A percentile compares a stretch with the other conserved stretches of the same genome.
Evolutionary conservation across 192 early-diverging fungal genomes (phyloP).

Genomic region (Coemansia sp.): DNA sequence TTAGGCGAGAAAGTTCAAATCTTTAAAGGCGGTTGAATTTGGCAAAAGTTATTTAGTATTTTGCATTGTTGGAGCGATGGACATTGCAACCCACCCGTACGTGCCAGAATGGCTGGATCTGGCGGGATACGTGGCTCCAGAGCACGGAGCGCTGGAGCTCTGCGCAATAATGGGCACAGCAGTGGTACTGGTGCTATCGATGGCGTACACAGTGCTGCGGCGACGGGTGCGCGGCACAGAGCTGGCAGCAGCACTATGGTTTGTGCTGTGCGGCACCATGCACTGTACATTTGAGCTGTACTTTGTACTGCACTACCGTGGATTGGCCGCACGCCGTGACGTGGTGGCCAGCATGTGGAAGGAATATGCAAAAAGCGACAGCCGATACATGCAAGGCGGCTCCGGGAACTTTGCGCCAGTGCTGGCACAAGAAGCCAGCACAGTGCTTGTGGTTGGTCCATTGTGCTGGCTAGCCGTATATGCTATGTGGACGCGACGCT

Average conservation of each 20-base stretch:
- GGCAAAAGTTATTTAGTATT: neutral
- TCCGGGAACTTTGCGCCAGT: conserved; percentile 45
- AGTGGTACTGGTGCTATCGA: conserved; percentile 4
- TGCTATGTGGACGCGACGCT: conserved; percentile 21
- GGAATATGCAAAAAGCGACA: conserved; percentile 72
- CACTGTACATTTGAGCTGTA: conserved; percentile 68
- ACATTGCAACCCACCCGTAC: conserved; percentile 29
- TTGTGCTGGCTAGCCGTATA: conserved; percentile 31
- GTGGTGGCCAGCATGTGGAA: conserved; percentile 66
- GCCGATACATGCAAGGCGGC: conserved; percentile 59
- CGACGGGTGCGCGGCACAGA: conserved; percentile 3
- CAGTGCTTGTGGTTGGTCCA: conserved; percentile 50
- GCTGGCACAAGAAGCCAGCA: conserved; percentile 61
- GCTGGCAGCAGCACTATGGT: conserved; percentile 60
- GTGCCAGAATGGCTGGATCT: conserved; percentile 37
- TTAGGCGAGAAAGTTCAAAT: neutral
- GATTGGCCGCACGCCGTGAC: conserved; percentile 40
- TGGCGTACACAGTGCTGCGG: conserved; percentile 10
- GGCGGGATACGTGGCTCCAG: conserved; percentile 27
- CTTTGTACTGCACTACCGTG: conserved; percentile 56
- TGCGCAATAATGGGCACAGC: conserved; percentile 21
- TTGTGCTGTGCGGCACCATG: conserved; percentile 59
- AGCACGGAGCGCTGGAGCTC: conserved; percentile 17
- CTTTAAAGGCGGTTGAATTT: neutral
- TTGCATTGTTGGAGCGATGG: neutral